Conservation (phyloP, 2,329 filamentous ascomycete genomes). For the Botrytis hyacinthi region DNA sequence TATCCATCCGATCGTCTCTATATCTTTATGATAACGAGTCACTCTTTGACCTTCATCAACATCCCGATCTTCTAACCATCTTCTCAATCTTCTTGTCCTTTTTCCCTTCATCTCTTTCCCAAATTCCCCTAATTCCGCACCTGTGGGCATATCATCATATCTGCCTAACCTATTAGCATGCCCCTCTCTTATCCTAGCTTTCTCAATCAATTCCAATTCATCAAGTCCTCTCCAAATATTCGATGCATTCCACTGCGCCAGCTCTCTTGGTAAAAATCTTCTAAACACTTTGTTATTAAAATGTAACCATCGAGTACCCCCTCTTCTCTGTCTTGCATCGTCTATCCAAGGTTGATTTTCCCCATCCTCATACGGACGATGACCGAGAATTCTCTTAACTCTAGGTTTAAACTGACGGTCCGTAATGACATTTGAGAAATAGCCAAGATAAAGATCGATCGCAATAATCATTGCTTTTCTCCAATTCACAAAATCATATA, state of each 20-base stretch:
- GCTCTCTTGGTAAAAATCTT: not conserved
- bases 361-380: not conserved
- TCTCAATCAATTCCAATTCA: not conserved
- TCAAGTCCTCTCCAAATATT: not conserved
- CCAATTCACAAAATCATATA: not conserved
- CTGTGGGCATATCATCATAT: not conserved
- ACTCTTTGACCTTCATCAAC: not conserved
- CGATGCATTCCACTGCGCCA: conserved; percentile 10
- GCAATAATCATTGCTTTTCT: not conserved
- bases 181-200: not conserved
- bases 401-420: not conserved
- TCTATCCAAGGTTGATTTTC: not conserved
- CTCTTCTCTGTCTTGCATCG: not conserved
- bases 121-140: not conserved
- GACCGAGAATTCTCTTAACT: conserved; percentile 1
- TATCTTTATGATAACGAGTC: not conserved
- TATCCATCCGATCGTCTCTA: not conserved
- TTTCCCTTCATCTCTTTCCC: not conserved
- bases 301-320: not conserved
- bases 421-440: not conserved
- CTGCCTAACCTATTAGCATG: not conserved
- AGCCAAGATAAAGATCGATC: not conserved
- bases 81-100: not conserved
- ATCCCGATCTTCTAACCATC: conserved; percentile 10
- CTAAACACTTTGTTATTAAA: not conserved